These are phyloP conservation scores for Conticribra guillardii DNA, from an alignment of 108 stramenopile species.

Conservation along the genomic window DNA sequence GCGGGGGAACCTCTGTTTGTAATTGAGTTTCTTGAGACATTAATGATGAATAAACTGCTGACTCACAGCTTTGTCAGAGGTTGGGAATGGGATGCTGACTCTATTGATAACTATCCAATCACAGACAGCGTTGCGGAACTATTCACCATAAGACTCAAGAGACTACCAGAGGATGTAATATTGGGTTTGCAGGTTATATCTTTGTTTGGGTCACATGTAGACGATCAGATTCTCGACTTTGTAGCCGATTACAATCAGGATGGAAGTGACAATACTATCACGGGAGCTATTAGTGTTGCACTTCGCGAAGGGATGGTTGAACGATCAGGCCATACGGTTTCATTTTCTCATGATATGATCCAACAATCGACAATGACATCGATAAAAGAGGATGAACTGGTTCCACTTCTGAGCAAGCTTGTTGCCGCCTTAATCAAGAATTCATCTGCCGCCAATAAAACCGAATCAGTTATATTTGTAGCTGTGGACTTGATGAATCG, in stretches of 20 bases:
- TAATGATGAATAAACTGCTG: slow-evolving; percentile 15
- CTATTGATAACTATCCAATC: slow-evolving; percentile 6
- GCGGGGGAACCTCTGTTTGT: slow-evolving; percentile 28
- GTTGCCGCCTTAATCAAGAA: slow-evolving; percentile 8
- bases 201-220: slow-evolving; percentile 24
- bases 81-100: slow-evolving; percentile 19
- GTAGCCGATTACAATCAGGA: slow-evolving; percentile 20
- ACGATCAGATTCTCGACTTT: slow-evolving; percentile 23
- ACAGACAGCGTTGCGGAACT: slow-evolving; percentile 15
- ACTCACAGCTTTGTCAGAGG: slow-evolving; percentile 9
- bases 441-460: slow-evolving; percentile 5
- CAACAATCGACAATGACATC: slow-evolving; percentile 14
- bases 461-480: slow-evolving; percentile 24
- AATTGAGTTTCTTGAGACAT: slow-evolving; percentile 25
- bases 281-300: slow-evolving; percentile 3
- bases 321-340: slow-evolving; percentile 3
- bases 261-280: slow-evolving; percentile 23
- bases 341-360: slow-evolving; percentile 41
- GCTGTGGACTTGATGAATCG: slow-evolving; percentile 26
- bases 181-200: slow-evolving; percentile 12
- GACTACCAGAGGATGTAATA: slow-evolving; percentile 5
- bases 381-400: slow-evolving; percentile 4
- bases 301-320: slow-evolving; percentile 18
- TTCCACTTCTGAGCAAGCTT: slow-evolving; percentile 17
- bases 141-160: slow-evolving; percentile 12